phyloP scores from a whole-genome alignment of 768 basidiomycete genomes.

The Russula sp. region DNA sequence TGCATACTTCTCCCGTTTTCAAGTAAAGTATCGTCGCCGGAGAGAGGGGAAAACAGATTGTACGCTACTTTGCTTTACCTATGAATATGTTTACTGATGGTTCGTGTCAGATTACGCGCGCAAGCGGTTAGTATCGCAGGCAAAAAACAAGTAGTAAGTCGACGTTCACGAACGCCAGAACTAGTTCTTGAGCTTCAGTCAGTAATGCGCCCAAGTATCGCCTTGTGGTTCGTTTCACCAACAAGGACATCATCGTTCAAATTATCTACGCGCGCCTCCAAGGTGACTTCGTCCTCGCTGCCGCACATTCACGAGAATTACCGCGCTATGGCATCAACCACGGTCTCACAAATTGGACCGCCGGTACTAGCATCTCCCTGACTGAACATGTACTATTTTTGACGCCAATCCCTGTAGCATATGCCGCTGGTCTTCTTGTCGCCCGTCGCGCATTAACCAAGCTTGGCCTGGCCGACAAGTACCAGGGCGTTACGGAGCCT shows the following conservation, averaged over 20 bases:
- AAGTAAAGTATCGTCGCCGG: constrained; percentile 96
- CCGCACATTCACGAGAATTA: constrained; percentile 87
- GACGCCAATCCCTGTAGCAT: constrained; percentile 45
- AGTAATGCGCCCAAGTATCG: constrained; percentile 98
- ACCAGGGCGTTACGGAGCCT: constrained; percentile 88
- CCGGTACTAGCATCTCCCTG: constrained; percentile 42
- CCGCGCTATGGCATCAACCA: constrained; percentile 96
- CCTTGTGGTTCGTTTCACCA: constrained; percentile 97
- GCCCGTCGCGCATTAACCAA: constrained; percentile 94
- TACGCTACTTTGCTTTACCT: constrained; percentile 27
- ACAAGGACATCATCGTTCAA: constrained; percentile 92
- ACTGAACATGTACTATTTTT: neutral
- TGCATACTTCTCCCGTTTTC: constrained; percentile 97
- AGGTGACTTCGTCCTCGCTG: constrained; percentile 88
- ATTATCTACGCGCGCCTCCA: constrained; percentile 96
- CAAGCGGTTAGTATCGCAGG: constrained; percentile 93
- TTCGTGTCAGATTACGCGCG: constrained; percentile 79
- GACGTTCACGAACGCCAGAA: neutral
- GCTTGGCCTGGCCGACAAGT: constrained; percentile 96
- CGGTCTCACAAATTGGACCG: constrained; percentile 98
- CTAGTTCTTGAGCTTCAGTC: neutral
- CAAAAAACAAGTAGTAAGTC: constrained; percentile 97
- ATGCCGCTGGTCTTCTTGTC: constrained; percentile 92
- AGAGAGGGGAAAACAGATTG: constrained; percentile 99
- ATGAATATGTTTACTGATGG: neutral